Conservation (phyloP, 1,139 yeast genomes). For the Blastobotrys arbuscula region DNA sequence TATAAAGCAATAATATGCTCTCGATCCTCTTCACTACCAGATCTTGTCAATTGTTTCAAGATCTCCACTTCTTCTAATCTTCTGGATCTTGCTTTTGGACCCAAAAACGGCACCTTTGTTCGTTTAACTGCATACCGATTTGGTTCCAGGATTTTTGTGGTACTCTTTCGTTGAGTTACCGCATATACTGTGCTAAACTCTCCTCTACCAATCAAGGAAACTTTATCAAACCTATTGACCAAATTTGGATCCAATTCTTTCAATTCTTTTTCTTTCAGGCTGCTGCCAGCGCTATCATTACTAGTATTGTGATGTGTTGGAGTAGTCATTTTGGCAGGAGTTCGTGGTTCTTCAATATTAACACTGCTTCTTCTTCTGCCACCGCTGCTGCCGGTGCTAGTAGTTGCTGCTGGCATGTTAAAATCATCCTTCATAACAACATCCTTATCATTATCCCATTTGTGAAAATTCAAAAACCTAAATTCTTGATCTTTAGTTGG, state of each 20-base stretch:
- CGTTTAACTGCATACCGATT: slow-evolving; percentile 74
- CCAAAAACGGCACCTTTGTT: slow-evolving; percentile 52
- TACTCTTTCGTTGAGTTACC: slow-evolving; percentile 29
- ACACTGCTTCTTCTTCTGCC: neutral
- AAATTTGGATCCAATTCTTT: slow-evolving; percentile 47
- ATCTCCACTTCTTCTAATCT: slow-evolving; percentile 55
- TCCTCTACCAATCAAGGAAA: slow-evolving; percentile 71
- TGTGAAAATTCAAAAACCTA: neutral
- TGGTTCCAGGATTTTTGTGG: slow-evolving; percentile 11
- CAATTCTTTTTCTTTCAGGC: neutral
- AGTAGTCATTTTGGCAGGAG: slow-evolving; percentile 25
- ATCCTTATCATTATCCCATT: neutral
- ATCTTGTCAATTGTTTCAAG: slow-evolving; percentile 39
- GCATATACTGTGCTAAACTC: slow-evolving; percentile 87
- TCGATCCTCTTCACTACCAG: slow-evolving; percentile 61
- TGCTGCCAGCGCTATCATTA: neutral
- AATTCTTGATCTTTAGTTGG: slow-evolving; percentile 20
- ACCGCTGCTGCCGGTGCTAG: slow-evolving; percentile 1
- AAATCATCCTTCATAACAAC: slow-evolving; percentile 2
- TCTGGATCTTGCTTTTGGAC: slow-evolving; percentile 47
- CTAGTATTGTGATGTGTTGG: slow-evolving; percentile 16
- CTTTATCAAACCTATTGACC: slow-evolving; percentile 63
- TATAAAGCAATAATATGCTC: slow-evolving; percentile 74
- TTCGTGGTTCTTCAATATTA: slow-evolving; percentile 14
- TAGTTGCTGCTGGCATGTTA: neutral